A percentile compares a stretch with the other conserved stretches of the same genome.
Conservation (phyloP, 2,329 filamentous ascomycete genomes). For the Annulohypoxylon truncatum region DNA sequence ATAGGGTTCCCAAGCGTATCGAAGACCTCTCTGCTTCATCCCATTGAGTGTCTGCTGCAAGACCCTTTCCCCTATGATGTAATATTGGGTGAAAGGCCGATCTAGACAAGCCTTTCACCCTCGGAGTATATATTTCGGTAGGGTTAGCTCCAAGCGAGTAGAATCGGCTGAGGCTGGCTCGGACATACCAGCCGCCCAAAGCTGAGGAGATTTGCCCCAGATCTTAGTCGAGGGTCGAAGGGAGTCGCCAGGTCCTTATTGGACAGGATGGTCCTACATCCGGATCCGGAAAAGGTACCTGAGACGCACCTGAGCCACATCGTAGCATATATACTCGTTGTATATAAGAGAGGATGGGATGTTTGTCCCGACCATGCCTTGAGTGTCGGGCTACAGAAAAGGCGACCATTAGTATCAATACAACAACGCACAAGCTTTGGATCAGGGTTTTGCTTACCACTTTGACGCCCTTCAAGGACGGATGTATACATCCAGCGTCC, state of each 20-base stretch:
- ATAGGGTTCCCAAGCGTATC: too few species aligned
- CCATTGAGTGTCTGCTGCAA: too few species aligned
- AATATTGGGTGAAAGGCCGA: too few species aligned
- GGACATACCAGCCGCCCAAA: too few species aligned
- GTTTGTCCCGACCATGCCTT: conserved; percentile 59
- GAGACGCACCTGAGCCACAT: conserved; percentile 75
- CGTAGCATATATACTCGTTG: conserved; percentile 81
- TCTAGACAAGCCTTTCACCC: too few species aligned
- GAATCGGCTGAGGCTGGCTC: too few species aligned
- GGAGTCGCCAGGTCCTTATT: neutral
- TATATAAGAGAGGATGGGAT: conserved; percentile 65
- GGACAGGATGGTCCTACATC: conserved; percentile 53
- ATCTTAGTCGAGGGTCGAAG: neutral
- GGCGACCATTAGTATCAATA: conserved; percentile 7
- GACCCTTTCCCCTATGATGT: too few species aligned
- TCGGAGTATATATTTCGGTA: too few species aligned
- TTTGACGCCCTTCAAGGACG: conserved; percentile 72
- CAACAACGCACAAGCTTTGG: neutral
- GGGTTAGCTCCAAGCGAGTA: too few species aligned
- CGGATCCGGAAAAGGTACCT: conserved; percentile 76
- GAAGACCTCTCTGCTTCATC: too few species aligned
- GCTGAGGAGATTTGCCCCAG: too few species aligned
- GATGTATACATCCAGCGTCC: conserved; percentile 75
- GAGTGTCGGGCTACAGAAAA: conserved; percentile 61
- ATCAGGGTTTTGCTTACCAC: conserved; percentile 65